These are phyloP conservation scores for Tulasnella sp. DNA, from an alignment of 768 basidiomycete species.

Conservation along the genomic window DNA sequence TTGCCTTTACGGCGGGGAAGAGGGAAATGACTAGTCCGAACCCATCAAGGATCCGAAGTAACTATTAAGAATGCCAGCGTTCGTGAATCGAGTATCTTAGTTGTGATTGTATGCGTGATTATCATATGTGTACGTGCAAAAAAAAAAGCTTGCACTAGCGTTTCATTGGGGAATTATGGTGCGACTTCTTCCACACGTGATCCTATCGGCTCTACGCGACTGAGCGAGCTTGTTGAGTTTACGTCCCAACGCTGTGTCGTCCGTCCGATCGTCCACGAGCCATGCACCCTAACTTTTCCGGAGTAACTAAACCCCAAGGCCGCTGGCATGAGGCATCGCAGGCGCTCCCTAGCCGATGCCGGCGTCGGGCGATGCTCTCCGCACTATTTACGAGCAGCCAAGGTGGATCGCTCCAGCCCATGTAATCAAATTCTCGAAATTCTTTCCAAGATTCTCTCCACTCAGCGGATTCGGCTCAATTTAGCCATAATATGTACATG, in stretches of 20 bases:
- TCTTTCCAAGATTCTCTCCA: not conserved
- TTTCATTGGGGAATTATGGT: not conserved
- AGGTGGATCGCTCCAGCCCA: not conserved
- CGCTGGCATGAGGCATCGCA: not conserved
- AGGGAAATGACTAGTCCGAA: conserved; percentile 2
- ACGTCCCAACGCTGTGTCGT: not conserved
- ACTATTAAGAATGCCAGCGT: not conserved
- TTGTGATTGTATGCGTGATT: not conserved
- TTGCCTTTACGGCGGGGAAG: not conserved
- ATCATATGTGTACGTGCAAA: not conserved
- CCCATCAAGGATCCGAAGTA: not conserved
- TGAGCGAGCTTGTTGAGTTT: not conserved
- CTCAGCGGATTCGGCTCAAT: not conserved
- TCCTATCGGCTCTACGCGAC: not conserved
- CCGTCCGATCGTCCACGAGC: not conserved
- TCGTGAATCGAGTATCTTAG: not conserved
- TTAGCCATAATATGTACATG: not conserved
- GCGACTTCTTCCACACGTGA: not conserved
- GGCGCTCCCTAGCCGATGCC: not conserved
- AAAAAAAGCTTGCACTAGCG: not conserved
- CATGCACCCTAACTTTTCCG: not conserved
- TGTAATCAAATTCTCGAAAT: not conserved
- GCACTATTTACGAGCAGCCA: not conserved
- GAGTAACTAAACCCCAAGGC: not conserved
- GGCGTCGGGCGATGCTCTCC: conserved; percentile 1